Evolutionary conservation across 164 flowering plant genomes (phyloP).

Genomic region (Chloranthus sessilifolius): DNA sequence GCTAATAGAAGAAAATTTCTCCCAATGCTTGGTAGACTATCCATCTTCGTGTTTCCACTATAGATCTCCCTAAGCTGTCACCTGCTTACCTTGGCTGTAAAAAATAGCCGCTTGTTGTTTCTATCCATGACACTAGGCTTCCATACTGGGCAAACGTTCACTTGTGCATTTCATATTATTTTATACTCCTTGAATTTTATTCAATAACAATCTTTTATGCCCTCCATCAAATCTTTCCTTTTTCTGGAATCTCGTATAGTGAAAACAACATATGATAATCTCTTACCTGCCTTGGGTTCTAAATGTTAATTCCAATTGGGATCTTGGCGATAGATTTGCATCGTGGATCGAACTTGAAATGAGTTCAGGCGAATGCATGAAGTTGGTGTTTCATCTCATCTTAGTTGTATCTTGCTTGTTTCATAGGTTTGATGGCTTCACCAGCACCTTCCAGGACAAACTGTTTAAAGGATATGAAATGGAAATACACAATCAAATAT

Average conservation of each 20-base stretch:
- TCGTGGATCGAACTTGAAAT: neutral
- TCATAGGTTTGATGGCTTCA: constrained; percentile 93
- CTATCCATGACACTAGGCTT: neutral
- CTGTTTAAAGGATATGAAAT: constrained; percentile 91
- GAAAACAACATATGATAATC: too few relatives aligned
- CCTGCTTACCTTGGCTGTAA: neutral
- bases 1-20: neutral
- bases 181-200: neutral
- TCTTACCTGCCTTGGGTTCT: neutral
- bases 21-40: neutral
- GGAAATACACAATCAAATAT: constrained; percentile 97
- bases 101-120: neutral
- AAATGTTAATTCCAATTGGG: neutral
- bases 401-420: neutral
- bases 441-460: constrained; percentile 97
- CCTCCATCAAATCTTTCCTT: neutral
- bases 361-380: neutral
- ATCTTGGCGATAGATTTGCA: neutral
- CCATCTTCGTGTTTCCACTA: neutral
- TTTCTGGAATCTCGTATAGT: neutral
- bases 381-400: neutral
- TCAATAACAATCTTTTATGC: neutral
- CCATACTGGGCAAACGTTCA: too few relatives aligned
- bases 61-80: neutral
- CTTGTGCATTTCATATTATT: too few relatives aligned